Evolutionary conservation across 306 rosid species (phyloP), one percentile per base, ranked within the genome.

Genomic region (Sindora glabra): DNA sequence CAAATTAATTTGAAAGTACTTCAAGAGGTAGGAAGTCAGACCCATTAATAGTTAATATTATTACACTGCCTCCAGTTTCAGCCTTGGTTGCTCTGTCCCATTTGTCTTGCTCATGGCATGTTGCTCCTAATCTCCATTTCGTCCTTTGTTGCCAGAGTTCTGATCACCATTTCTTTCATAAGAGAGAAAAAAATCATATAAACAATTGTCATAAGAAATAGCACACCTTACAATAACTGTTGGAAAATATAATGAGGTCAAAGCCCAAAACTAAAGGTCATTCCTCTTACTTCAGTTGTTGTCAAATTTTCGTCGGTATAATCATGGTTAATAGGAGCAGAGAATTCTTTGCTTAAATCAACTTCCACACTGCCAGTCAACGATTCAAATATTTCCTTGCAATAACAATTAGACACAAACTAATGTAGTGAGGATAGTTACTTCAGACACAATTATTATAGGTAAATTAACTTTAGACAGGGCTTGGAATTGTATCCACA

Each of bases 81-180:
- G 96, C 92, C 74, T 85, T 81, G 34, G 70, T 70, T 48, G 98
- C 96, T 73, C 89, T 86, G 56, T 72, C 87, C 98, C 98, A 91
- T 70, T 91, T 91, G 56, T 88, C 90, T 88, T 77, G 96, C 68
- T 91, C 98, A 3, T 89, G 95, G 44, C 96, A 77, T 60, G 96
- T 91, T 25, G 98, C 86, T 16, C 69, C 92, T 32, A 63, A 46
- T 74, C 64, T 88, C 96, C 95, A 91, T 83, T 37, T 83, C 29
- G 72, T 61, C 64, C 65, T 68, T 63, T 77, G 61, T 59, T 77
- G 24, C 33, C 57, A 38, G 33, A 62, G 27, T 27, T 54, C 87
- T 84, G 71, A 30, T 32, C 36, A 61, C 60, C 60, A 66, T n/a
- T 59, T 53, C 51, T 62, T 46, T 73, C 17, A 45, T 27, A 22